These are phyloP conservation scores for Rhizophagus sp. DNA, from an alignment of 192 early-diverging fungal species.

Conservation along the genomic window DNA sequence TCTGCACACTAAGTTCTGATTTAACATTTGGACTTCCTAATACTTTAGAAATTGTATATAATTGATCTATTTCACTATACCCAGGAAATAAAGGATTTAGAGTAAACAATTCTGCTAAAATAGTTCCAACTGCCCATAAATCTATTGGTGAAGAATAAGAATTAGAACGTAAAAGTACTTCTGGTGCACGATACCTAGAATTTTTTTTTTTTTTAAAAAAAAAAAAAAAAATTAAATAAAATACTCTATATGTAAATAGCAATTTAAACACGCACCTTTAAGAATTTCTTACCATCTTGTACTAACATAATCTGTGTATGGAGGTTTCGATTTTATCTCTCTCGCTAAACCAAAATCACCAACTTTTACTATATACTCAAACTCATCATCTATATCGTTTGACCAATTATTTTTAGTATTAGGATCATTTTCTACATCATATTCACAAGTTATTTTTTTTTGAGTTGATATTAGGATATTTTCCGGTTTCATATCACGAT, in stretches of 20 bases:
- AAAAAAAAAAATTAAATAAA: not conserved
- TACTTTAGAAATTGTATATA: conserved; percentile 81
- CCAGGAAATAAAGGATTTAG: conserved; percentile 94
- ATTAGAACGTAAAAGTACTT: conserved; percentile 81
- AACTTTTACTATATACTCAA: conserved; percentile 72
- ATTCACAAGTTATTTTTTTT: conserved; percentile 34
- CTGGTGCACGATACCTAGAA: conserved; percentile 90
- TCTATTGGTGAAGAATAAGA: conserved; percentile 92
- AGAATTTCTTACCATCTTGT: conserved; percentile 80
- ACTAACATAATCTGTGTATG: conserved; percentile 97
- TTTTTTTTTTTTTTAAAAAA: not conserved
- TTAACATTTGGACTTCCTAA: conserved; percentile 67
- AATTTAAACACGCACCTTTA: not conserved
- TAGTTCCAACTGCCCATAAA: conserved; percentile 94
- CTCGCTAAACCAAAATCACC: conserved; percentile 96
- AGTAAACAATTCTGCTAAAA: conserved; percentile 87
- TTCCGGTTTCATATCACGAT: conserved; percentile 97
- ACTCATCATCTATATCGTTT: conserved; percentile 15
- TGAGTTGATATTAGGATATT: conserved; percentile 76
- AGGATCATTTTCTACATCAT: not conserved
- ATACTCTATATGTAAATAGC: not conserved
- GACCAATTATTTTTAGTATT: not conserved
- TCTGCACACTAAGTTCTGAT: not conserved
- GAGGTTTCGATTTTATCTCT: conserved; percentile 84
- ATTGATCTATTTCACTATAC: conserved; percentile 88